Conservation (phyloP, 2,329 filamentous ascomycete species). For the Fusarium mexicanum region DNA sequence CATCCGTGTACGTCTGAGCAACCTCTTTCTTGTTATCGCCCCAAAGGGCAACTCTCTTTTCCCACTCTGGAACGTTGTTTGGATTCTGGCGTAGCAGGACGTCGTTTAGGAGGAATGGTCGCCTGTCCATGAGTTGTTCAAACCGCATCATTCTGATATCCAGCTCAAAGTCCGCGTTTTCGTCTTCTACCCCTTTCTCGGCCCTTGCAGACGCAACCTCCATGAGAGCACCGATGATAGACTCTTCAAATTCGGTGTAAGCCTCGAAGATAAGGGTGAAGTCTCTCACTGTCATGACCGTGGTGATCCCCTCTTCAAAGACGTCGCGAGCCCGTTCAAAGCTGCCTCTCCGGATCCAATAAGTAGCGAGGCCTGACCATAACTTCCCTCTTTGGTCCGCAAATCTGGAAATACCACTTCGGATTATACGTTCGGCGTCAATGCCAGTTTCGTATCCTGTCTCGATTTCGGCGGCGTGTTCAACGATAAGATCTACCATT, state of each 20-base stretch:
- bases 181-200: conserved; percentile 80
- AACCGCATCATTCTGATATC: conserved; percentile 98
- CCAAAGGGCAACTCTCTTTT: conserved; percentile 96
- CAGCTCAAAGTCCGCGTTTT: conserved; percentile 90
- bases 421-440: conserved; percentile 90
- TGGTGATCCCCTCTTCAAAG: conserved; percentile 96
- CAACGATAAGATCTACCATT: conserved; percentile 94
- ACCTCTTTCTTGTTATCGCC: conserved; percentile 91
- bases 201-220: conserved; percentile 83
- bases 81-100: conserved; percentile 95
- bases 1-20: conserved; percentile 93
- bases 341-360: conserved; percentile 92
- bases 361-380: conserved; percentile 94
- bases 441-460: conserved; percentile 84
- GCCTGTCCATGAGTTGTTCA: conserved; percentile 95
- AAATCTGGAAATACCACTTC: conserved; percentile 90
- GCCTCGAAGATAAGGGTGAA: conserved; percentile 97
- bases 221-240: conserved; percentile 90
- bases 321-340: conserved; percentile 93
- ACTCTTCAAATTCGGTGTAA: conserved; percentile 97
- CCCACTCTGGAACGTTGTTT: conserved; percentile 95
- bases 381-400: conserved; percentile 93
- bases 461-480: conserved; percentile 86
- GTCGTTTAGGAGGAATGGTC: conserved; percentile 96
- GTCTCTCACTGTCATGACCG: conserved; percentile 98